phyloP scores from a whole-genome alignment of 2,329 filamentous ascomycete species.

The Teratosphaeria destructans region DNA sequence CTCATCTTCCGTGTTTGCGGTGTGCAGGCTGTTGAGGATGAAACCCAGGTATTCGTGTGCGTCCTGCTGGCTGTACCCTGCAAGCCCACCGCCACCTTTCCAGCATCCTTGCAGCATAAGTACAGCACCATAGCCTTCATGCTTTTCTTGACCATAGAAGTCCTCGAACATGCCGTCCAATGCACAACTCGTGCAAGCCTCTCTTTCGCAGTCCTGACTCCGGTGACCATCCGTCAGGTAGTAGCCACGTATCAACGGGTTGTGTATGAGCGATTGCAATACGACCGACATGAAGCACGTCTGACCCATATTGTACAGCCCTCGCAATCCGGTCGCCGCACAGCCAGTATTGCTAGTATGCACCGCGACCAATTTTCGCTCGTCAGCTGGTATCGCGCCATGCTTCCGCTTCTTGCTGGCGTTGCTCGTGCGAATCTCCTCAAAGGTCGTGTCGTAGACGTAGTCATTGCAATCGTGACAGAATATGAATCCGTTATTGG shows the following conservation, averaged over 20 bases:
- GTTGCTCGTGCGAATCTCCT: constrained; percentile 56
- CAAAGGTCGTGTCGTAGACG: constrained; percentile 71
- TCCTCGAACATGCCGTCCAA: constrained; percentile 54
- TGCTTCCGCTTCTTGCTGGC: constrained; percentile 56
- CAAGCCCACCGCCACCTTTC: constrained; percentile 59
- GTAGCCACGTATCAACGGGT: constrained; percentile 81
- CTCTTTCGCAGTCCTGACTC: constrained; percentile 56
- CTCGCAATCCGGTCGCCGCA: constrained; percentile 75
- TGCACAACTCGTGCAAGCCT: constrained; percentile 50
- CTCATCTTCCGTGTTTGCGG: constrained; percentile 50
- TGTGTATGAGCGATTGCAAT: constrained; percentile 85
- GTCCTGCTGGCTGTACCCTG: constrained; percentile 91
- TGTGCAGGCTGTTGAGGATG: constrained; percentile 81
- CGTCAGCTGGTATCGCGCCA: constrained; percentile 45
- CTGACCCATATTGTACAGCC: constrained; percentile 95
- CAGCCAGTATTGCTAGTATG: constrained; percentile 77
- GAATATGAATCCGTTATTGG: constrained; percentile 61
- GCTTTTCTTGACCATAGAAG: constrained; percentile 60
- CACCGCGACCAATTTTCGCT: constrained; percentile 59
- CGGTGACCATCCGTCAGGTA: constrained; percentile 87
- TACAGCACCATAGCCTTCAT: constrained; percentile 81
- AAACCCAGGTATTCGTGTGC: constrained; percentile 97
- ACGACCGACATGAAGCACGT: constrained; percentile 98
- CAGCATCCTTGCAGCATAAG: constrained; percentile 83
- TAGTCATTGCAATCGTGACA: constrained; percentile 76